Percentiles rank a stretch among this genome's conserved stretches.
Conservation (phyloP, 1,139 yeast genomes). For the Suhomyces bolitotheri region DNA sequence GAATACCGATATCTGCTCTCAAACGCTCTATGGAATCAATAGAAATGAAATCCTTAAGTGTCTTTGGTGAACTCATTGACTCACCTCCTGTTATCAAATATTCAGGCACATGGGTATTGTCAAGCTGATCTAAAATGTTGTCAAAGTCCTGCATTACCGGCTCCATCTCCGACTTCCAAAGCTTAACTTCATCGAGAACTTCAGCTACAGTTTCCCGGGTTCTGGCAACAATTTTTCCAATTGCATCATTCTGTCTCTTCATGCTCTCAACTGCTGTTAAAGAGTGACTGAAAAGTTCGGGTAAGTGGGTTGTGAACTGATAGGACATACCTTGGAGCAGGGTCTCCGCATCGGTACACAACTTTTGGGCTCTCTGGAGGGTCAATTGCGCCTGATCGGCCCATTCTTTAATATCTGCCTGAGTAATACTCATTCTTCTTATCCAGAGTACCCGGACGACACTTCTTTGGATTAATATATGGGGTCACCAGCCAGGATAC, state of each 20-base stretch:
- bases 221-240: slow-evolving; percentile 18
- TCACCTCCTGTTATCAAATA: slow-evolving; percentile 1
- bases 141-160: slow-evolving; percentile 31
- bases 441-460: no score
- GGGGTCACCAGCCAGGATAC: no score
- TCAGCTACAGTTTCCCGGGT: slow-evolving; percentile 14
- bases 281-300: slow-evolving; percentile 25
- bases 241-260: slow-evolving; percentile 19
- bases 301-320: slow-evolving; percentile 25
- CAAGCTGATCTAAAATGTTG: slow-evolving; percentile 22
- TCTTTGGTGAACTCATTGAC: slow-evolving; percentile 8
- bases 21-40: slow-evolving; percentile 33
- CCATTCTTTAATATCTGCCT: slow-evolving; percentile 22
- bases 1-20: slow-evolving; percentile 29
- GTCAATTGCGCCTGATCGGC: slow-evolving; percentile 32
- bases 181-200: slow-evolving; percentile 13
- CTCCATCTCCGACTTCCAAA: slow-evolving; percentile 19
- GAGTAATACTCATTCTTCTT: slow-evolving; percentile 10
- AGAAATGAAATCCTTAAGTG: slow-evolving; percentile 37
- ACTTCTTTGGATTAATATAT: no score
- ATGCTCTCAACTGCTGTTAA: slow-evolving; percentile 20
- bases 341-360: slow-evolving; percentile 36
- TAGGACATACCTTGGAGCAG: slow-evolving; percentile 28
- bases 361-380: slow-evolving; percentile 31
- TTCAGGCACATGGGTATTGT: slow-evolving; percentile 13